Evolutionary conservation across 345 rosid species (phyloP).

Genomic region (Laguncularia racemosa): DNA sequence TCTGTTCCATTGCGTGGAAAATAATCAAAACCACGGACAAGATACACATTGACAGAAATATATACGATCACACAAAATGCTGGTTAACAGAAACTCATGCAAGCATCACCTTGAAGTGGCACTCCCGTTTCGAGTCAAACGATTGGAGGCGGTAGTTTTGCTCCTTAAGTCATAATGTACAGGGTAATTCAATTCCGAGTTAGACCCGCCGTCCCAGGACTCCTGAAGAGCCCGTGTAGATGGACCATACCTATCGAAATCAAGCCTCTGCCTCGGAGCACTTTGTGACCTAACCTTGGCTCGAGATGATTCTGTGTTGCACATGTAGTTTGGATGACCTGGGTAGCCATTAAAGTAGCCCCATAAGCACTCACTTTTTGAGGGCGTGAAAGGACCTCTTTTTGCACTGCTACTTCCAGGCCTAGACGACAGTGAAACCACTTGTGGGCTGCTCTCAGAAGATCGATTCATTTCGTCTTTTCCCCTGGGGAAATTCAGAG

Average conservation of each 20-base stretch:
- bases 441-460: slow-evolving; percentile 67
- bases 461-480: slow-evolving; percentile 33
- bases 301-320: slow-evolving; percentile 77
- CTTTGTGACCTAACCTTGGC: slow-evolving; percentile 82
- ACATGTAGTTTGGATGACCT: slow-evolving; percentile 84
- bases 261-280: slow-evolving; percentile 89
- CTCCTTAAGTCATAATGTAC: too few relatives aligned
- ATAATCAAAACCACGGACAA: too few relatives aligned
- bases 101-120: too few relatives aligned
- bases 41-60: too few relatives aligned
- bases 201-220: too few relatives aligned
- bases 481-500: slow-evolving; percentile 20
- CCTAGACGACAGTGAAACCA: slow-evolving; percentile 47
- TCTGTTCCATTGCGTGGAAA: too few relatives aligned
- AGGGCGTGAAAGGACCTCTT: slow-evolving; percentile 74
- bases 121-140: too few relatives aligned
- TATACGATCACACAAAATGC: too few relatives aligned
- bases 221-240: neutral
- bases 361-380: slow-evolving; percentile 71
- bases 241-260: slow-evolving; percentile 39
- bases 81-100: too few relatives aligned
- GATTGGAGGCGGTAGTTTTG: too few relatives aligned
- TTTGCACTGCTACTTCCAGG: slow-evolving; percentile 57
- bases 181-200: too few relatives aligned
- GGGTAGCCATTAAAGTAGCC: slow-evolving; percentile 51